Conservation (phyloP, 2,329 filamentous ascomycete species). For the Colletotrichum zoysiae region DNA sequence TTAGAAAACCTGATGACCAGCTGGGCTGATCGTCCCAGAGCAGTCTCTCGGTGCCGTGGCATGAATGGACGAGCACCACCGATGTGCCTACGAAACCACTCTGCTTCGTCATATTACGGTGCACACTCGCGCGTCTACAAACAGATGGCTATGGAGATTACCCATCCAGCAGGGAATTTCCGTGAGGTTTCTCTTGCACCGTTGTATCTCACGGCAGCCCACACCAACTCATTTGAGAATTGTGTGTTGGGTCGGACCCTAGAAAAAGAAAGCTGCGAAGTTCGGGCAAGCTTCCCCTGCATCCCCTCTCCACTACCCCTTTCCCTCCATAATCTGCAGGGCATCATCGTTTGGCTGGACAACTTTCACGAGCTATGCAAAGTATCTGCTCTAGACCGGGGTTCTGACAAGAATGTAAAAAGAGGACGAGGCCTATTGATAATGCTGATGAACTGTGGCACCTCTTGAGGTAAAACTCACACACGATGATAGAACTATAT, state of each 20-base stretch:
- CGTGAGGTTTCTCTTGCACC: background rate
- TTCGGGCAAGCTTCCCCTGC: background rate
- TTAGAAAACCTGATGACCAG: background rate
- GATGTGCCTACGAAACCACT: background rate
- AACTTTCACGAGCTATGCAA: background rate
- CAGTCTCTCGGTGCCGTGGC: background rate
- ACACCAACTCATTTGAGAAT: background rate
- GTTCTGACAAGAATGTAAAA: background rate
- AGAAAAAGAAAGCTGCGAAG: background rate
- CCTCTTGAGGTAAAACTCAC: too few species aligned
- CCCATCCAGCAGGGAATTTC: background rate
- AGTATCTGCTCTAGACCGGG: too few species aligned
- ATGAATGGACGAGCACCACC: background rate
- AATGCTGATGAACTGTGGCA: background rate
- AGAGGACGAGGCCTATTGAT: background rate
- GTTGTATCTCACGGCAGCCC: background rate
- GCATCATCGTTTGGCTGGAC: background rate
- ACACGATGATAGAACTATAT: too few species aligned
- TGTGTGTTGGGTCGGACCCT: background rate
- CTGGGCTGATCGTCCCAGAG: background rate
- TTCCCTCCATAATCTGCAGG: background rate
- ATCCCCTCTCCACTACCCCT: background rate
- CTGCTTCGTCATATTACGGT: background rate
- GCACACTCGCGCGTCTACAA: too few species aligned
- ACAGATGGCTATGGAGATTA: background rate